These are phyloP conservation scores for Phlebiopsis flavidoalba DNA, from an alignment of 768 basidiomycete species.

Conservation along the genomic window DNA sequence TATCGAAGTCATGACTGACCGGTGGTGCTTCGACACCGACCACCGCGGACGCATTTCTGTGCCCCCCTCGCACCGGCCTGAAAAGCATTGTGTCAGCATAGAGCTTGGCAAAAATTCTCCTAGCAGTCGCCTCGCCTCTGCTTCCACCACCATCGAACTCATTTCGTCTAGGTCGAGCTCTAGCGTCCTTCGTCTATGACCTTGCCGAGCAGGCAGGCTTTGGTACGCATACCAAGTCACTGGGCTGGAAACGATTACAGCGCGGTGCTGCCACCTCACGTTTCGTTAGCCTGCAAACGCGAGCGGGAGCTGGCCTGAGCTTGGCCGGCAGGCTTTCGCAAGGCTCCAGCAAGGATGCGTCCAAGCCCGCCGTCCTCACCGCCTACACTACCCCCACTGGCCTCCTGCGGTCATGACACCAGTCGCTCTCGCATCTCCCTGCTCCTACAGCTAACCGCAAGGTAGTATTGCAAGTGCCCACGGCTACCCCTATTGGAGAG, in stretches of 20 bases:
- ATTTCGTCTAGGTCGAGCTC: constrained; percentile 56
- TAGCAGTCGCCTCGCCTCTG: constrained; percentile 29
- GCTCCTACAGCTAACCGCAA: constrained; percentile 55
- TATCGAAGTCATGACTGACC: constrained; percentile 18
- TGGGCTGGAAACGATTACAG: constrained; percentile 38
- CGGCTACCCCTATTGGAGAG: constrained; percentile 60
- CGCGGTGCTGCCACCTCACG: constrained; percentile 37
- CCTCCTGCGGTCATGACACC: constrained; percentile 76
- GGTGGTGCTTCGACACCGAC: constrained; percentile 24
- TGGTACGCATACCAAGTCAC: constrained; percentile 65
- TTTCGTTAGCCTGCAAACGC: constrained; percentile 70
- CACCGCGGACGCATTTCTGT: constrained; percentile 31
- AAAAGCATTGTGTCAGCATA: constrained; percentile 20
- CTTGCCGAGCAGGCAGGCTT: constrained; percentile 83
- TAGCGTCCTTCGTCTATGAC: constrained; percentile 74
- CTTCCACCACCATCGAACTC: constrained; percentile 65
- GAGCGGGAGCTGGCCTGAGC: constrained; percentile 78
- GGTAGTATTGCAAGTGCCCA: constrained; percentile 80
- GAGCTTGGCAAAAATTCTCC: constrained; percentile 6
- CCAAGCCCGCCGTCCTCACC: constrained; percentile 56
- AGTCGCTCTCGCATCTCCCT: constrained; percentile 72
- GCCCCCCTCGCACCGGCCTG: constrained; percentile 25
- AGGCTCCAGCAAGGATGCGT: constrained; percentile 66
- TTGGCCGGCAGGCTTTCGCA: constrained; percentile 77
- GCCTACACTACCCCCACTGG: constrained; percentile 84